phyloP scores from a whole-genome alignment of 179 eudicot species.

The Heliamphora ciliata region DNA sequence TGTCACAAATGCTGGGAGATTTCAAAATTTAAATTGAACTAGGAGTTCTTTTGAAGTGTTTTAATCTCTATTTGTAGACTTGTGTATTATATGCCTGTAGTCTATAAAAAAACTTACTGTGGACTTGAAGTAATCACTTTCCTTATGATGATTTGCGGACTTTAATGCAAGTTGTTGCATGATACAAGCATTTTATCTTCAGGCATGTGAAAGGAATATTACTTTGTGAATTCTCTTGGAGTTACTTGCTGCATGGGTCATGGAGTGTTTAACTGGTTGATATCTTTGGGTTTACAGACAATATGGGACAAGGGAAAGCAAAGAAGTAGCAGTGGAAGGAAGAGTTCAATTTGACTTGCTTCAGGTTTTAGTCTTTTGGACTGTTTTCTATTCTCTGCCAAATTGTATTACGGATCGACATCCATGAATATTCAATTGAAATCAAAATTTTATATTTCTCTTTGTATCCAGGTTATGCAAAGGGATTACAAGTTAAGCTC shows the following conservation, averaged over 20 bases:
- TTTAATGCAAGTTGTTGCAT: neutral
- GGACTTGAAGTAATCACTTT: neutral
- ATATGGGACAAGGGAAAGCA: slow-evolving; percentile 88
- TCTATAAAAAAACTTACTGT: neutral
- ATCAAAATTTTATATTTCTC: neutral
- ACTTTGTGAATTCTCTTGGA: neutral
- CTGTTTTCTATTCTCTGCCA: neutral
- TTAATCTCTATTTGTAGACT: neutral
- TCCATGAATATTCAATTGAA: neutral
- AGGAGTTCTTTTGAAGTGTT: neutral
- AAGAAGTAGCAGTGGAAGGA: slow-evolving; percentile 91
- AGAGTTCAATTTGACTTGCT: slow-evolving; percentile 95
- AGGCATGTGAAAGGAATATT: neutral
- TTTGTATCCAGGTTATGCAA: slow-evolving; percentile 69
- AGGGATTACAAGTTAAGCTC: slow-evolving; percentile 94
- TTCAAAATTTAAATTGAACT: neutral
- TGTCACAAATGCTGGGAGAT: too few relatives aligned
- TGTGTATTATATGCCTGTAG: neutral
- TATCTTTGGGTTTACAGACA: slow-evolving; percentile 47
- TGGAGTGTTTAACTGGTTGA: slow-evolving; percentile 15
- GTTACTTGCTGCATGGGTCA: slow-evolving; percentile 8
- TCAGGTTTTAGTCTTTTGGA: slow-evolving; percentile 49
- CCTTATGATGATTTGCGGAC: neutral
- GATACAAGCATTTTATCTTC: neutral
- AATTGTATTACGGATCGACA: neutral